Percentiles rank a stretch among this genome's conserved stretches.
phyloP scores from a whole-genome alignment of 2,329 filamentous ascomycete genomes.

The Dactylellina cionopaga region DNA sequence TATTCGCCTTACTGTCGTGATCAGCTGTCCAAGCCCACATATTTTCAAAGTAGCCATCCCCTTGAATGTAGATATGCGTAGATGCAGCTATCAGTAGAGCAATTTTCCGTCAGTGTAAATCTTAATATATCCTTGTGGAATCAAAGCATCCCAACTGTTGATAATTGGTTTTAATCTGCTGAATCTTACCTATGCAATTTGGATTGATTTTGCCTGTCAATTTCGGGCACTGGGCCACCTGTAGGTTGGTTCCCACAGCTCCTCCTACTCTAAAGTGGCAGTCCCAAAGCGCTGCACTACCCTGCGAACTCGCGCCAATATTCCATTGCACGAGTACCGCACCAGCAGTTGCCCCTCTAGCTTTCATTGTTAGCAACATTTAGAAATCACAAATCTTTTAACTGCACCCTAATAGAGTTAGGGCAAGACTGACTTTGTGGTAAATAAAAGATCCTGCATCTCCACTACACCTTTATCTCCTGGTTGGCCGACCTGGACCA shows the following conservation, averaged over 20 bases:
- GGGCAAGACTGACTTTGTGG: no score
- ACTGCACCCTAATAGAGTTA: no score
- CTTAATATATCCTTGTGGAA: no score
- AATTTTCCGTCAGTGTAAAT: no score
- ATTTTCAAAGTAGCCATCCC: slow-evolving; percentile 63
- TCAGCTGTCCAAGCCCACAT: slow-evolving; percentile 64
- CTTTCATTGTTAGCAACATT: no score
- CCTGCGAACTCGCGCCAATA: slow-evolving; percentile 63
- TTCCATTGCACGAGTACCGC: slow-evolving; percentile 78
- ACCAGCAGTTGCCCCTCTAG: slow-evolving; percentile 72
- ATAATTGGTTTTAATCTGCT: slow-evolving; percentile 60
- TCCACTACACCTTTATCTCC: slow-evolving; percentile 75
- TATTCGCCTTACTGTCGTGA: slow-evolving; percentile 56
- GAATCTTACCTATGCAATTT: slow-evolving; percentile 59
- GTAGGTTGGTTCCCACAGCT: slow-evolving; percentile 65
- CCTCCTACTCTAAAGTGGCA: slow-evolving; percentile 61
- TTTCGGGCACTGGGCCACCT: slow-evolving; percentile 62
- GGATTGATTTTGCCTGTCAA: slow-evolving; percentile 58
- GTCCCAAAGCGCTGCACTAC: slow-evolving; percentile 65
- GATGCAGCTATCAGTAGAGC: no score
- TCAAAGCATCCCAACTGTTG: no score
- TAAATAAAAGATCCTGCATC: slow-evolving; percentile 76
- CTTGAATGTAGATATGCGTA: slow-evolving; percentile 60
- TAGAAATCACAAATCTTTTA: no score
- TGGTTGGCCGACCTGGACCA: slow-evolving; percentile 71